A percentile compares a stretch with the other conserved stretches of the same genome.
Conservation (phyloP, 2,329 filamentous ascomycete species). For the Spiromastix sp. region DNA sequence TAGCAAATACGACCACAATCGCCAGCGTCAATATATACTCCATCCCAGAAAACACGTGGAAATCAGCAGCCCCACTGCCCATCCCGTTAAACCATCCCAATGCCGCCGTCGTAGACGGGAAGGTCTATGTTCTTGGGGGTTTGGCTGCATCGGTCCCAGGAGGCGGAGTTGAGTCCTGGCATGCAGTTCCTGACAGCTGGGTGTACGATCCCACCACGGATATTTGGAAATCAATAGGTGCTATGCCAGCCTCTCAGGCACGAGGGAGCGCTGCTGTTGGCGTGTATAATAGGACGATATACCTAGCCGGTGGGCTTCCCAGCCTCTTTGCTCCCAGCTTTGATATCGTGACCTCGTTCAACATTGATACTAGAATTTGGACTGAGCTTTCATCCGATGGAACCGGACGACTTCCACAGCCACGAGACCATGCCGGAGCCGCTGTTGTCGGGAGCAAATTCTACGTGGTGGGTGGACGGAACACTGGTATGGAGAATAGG, state of each 20-base stretch:
- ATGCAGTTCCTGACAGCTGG: background rate
- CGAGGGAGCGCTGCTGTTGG: conserved; percentile 2
- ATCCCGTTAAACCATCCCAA: background rate
- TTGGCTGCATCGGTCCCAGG: background rate
- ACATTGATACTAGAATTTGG: background rate
- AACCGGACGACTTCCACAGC: background rate
- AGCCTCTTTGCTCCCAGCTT: background rate
- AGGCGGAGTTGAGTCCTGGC: no score
- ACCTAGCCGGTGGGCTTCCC: background rate
- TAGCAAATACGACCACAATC: background rate
- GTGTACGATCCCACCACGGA: background rate
- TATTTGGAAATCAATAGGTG: background rate
- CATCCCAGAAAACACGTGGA: background rate
- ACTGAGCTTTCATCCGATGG: background rate
- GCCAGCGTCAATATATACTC: background rate
- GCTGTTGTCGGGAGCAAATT: background rate
- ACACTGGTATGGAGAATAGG: background rate
- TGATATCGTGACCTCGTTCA: background rate
- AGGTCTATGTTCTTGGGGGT: background rate
- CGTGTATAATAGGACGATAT: background rate
- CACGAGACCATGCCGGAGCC: conserved; percentile 1
- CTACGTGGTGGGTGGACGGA: conserved; percentile 1
- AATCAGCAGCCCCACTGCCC: background rate
- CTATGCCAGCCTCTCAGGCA: background rate
- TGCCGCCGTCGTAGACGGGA: conserved; percentile 1